Conservation (phyloP, 2,329 filamentous ascomycete genomes). For the Aspergillus sp. region DNA sequence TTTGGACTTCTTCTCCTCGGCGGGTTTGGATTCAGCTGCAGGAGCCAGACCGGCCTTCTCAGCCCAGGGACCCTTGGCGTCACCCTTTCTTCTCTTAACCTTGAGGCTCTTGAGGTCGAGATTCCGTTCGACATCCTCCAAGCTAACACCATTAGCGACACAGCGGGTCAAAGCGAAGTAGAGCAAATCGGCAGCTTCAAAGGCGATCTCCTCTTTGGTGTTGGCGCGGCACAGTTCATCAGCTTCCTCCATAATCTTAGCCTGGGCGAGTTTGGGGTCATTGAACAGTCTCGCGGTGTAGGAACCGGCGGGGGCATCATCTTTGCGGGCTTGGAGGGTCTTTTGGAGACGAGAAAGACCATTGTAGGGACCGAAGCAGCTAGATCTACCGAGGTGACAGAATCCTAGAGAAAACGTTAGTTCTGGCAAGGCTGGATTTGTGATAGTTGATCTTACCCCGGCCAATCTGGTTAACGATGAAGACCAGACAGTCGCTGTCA, state of each 20-base stretch:
- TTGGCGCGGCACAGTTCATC: constrained; percentile 87
- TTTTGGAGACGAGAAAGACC: constrained; percentile 81
- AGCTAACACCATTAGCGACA: constrained; percentile 70
- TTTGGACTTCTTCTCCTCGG: not conserved
- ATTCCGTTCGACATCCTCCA: constrained; percentile 86
- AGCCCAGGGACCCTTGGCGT: constrained; percentile 90
- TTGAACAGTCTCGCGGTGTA: constrained; percentile 92
- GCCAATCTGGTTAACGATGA: constrained; percentile 83
- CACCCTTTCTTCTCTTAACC: constrained; percentile 84
- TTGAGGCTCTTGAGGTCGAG: constrained; percentile 93
- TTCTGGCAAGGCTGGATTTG: not conserved
- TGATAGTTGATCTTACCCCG: constrained; percentile 43
- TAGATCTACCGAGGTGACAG: constrained; percentile 86
- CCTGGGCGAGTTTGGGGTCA: constrained; percentile 78
- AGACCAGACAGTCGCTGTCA: constrained; percentile 85
- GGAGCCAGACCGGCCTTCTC: constrained; percentile 69
- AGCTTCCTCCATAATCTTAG: constrained; percentile 98
- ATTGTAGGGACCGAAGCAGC: constrained; percentile 80
- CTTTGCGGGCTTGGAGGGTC: constrained; percentile 74
- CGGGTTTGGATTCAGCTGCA: constrained; percentile 27
- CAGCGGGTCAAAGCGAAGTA: constrained; percentile 95
- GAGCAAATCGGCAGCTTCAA: constrained; percentile 89
- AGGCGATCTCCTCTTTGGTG: constrained; percentile 75
- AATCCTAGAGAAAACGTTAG: constrained; percentile 51
- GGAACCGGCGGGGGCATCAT: constrained; percentile 76